Percentiles rank a stretch among this genome's conserved stretches.
Evolutionary conservation across 306 rosid species (phyloP).

Genomic region (Pueraria montana): DNA sequence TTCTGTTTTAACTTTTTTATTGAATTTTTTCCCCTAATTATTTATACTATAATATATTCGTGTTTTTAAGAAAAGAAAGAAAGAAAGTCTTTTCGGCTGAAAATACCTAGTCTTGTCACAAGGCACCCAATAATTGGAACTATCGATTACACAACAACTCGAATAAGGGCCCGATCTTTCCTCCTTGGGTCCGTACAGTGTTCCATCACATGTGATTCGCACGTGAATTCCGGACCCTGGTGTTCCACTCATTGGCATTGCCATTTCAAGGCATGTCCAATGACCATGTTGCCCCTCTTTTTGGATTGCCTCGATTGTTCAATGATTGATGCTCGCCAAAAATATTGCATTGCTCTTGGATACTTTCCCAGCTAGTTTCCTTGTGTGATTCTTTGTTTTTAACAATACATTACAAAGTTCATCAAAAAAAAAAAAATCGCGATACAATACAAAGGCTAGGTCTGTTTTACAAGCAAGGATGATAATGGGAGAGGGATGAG

Average conservation of each 20-base stretch:
- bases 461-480: not conserved
- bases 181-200: conserved; percentile 43
- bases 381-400: not conserved
- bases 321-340: conserved; percentile 48
- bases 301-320: conserved; percentile 15
- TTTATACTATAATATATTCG: not conserved
- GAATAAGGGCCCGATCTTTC: not conserved
- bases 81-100: conserved; percentile 10
- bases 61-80: not conserved
- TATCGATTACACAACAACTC: conserved; percentile 3
- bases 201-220: conserved; percentile 61
- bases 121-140: conserved; percentile 47
- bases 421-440: not conserved
- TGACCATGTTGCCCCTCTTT: conserved; percentile 51
- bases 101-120: conserved; percentile 20
- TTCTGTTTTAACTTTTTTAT: not conserved
- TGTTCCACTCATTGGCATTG: not conserved
- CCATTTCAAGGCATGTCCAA: conserved; percentile 7
- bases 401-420: not conserved
- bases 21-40: not conserved
- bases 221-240: conserved; percentile 56
- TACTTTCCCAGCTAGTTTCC: not conserved
- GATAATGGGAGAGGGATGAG: not conserved
- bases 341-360: not conserved
- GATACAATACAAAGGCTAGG: not conserved